Evolutionary conservation across 805 yeast genomes (phyloP).

Genomic region (Saccharomyces jurei): DNA sequence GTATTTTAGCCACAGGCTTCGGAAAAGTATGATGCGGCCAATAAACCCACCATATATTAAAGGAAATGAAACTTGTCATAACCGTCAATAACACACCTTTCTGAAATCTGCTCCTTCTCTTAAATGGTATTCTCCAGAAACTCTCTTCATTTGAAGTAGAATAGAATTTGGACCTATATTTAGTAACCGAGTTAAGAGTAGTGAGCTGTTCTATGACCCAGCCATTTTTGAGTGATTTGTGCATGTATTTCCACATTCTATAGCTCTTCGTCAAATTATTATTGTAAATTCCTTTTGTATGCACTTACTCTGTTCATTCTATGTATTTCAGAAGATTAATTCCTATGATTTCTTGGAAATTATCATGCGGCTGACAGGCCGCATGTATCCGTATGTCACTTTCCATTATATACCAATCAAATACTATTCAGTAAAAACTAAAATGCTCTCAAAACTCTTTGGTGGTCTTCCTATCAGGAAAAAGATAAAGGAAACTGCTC

Average conservation of each 20-base stretch:
- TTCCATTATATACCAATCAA: no score
- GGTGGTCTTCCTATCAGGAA: neutral
- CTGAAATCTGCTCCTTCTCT: conserved; percentile 6
- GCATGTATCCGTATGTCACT: no score
- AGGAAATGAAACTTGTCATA: conserved; percentile 20
- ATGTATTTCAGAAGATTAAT: neutral
- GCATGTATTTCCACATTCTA: neutral
- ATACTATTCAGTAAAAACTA: no score
- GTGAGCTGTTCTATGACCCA: neutral
- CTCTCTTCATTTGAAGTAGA: neutral
- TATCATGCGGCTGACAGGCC: neutral
- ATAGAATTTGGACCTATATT: neutral
- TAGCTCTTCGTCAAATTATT: neutral
- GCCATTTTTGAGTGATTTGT: neutral
- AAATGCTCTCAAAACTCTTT: neutral
- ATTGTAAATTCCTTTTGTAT: neutral
- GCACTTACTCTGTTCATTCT: neutral
- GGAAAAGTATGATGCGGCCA: conserved; percentile 71
- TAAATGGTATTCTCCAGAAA: neutral
- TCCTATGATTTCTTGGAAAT: neutral
- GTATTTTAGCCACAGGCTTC: conserved; percentile 54
- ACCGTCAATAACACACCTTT: conserved; percentile 14
- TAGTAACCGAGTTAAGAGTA: neutral
- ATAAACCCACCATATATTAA: conserved; percentile 34
- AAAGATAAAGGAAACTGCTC: no score